Percentiles rank a stretch among this genome's conserved stretches.
These are phyloP conservation scores for Acanthamoeba polyphaga DNA, from an alignment of 208 protist genomes.

Conservation along the genomic window DNA sequence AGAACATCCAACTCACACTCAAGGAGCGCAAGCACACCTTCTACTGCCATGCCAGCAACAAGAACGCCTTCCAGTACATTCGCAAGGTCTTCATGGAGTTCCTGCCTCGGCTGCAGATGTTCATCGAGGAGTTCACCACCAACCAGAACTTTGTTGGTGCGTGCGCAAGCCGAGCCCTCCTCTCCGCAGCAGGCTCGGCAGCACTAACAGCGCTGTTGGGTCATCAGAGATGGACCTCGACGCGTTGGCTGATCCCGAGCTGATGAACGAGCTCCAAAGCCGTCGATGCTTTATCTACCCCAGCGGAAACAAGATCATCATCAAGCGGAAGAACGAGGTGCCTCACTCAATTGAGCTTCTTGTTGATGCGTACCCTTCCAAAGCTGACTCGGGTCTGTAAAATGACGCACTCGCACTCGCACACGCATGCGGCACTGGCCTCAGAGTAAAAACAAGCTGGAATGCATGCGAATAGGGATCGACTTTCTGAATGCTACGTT, in stretches of 20 bases:
- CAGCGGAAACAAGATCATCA: slow-evolving; percentile 52
- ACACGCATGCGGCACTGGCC: neutral
- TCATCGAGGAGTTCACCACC: slow-evolving; percentile 65
- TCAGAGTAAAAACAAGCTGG: neutral
- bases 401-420: no score
- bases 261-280: slow-evolving; percentile 15
- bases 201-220: neutral
- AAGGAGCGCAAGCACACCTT: neutral
- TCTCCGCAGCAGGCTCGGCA: neutral
- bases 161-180: neutral
- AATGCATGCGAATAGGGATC: neutral
- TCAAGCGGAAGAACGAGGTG: slow-evolving; percentile 54
- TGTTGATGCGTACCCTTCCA: no score
- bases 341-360: neutral
- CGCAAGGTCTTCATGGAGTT: slow-evolving; percentile 71
- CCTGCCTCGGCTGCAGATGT: slow-evolving; percentile 14
- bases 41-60: slow-evolving; percentile 28
- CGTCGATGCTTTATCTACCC: slow-evolving; percentile 50
- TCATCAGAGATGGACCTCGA: slow-evolving; percentile 42
- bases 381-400: neutral
- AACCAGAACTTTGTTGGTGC: slow-evolving; percentile 64
- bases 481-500: slow-evolving; percentile 33
- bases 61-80: slow-evolving; percentile 50
- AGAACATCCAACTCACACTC: slow-evolving; percentile 16
- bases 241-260: neutral